These are phyloP conservation scores for Psilocybe mexicana DNA, from an alignment of 1,284 basidiomycete species.

Conservation along the genomic window DNA sequence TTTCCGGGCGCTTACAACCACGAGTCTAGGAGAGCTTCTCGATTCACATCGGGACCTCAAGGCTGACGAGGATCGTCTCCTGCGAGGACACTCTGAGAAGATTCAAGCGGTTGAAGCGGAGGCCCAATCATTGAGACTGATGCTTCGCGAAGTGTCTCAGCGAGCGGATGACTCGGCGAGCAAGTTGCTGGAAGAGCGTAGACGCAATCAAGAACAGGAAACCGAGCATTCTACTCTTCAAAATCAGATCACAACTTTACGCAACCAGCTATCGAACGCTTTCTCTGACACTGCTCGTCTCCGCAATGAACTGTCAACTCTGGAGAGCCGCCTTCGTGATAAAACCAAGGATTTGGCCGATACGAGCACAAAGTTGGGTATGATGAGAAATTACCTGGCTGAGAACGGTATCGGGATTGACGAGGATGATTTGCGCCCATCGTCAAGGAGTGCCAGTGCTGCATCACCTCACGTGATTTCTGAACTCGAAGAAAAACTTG, in stretches of 20 bases:
- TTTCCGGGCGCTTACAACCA: slow-evolving; percentile 81
- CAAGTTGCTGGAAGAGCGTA: slow-evolving; percentile 73
- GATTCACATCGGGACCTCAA: slow-evolving; percentile 81
- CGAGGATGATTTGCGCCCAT: slow-evolving; percentile 61
- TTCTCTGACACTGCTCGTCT: slow-evolving; percentile 74
- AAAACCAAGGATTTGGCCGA: slow-evolving; percentile 73
- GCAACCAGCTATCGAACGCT: slow-evolving; percentile 74
- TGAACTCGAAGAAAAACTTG: slow-evolving; percentile 77
- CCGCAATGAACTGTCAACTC: slow-evolving; percentile 67
- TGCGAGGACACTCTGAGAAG: slow-evolving; percentile 79
- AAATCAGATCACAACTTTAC: slow-evolving; percentile 78
- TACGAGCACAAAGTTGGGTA: slow-evolving; percentile 72
- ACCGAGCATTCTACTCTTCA: slow-evolving; percentile 70
- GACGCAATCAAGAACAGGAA: slow-evolving; percentile 67
- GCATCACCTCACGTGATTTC: slow-evolving; percentile 53
- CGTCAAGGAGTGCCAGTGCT: slow-evolving; percentile 42
- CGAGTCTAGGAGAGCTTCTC: slow-evolving; percentile 81
- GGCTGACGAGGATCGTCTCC: slow-evolving; percentile 75
- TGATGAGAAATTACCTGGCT: slow-evolving; percentile 85
- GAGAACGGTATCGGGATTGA: slow-evolving; percentile 85
- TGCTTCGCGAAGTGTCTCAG: slow-evolving; percentile 78
- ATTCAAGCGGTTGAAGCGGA: slow-evolving; percentile 81
- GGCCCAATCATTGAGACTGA: slow-evolving; percentile 67
- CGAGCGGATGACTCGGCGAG: slow-evolving; percentile 69
- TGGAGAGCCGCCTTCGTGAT: slow-evolving; percentile 71